Evolutionary conservation across 495 filamentous ascomycete genomes (phyloP), one percentile per base, ranked within the genome.

Genomic region (Cairneyella variabilis): DNA sequence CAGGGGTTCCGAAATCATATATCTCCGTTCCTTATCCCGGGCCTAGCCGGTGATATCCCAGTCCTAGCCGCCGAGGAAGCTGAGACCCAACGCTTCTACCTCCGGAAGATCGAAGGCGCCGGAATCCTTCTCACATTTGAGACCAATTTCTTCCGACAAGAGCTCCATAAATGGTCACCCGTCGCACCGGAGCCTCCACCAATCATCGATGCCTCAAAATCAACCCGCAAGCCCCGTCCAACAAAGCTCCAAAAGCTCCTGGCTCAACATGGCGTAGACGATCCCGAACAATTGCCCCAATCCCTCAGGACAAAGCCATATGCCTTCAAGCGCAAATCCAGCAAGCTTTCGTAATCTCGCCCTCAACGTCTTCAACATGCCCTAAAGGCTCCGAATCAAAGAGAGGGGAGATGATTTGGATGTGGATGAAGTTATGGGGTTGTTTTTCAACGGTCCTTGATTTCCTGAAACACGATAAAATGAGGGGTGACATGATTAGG

Each of bases 241-340:
- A 98, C 93, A 3, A 98, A 98, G 69, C 83, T 96, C 61, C 92
- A 97, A 68, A 97, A 97, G 72, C 77, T 97, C 58, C 90, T 98
- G 82, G 80, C 80, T 7, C 83, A 91, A 59, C 80, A 90, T 36
- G 90, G 90, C 23, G 85, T 98, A 9, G 83, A 86, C 1, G 85
- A 90, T 60, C 89, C 89, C 0, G 93, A 97, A 37, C 86, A 96
- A 54, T 79, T 98, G 0, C 93, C 93, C 0, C 82, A 86, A 55
- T 80, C 83, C 54, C 76, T 91, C 47, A 83, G 88, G 32, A 79
- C 85, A 7, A 96, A 95, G 68, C 79, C 82, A 0, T 82, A 86
- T 58, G 80, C 71, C 50, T 71, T 83, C 20, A 76, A 79, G 55
- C 78, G 80, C 28, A 83, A 84, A 54, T 73, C 72, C 0, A 60